These are phyloP conservation scores for Leishmania tropica DNA, from an alignment of 208 protist species.

Conservation along the genomic window DNA sequence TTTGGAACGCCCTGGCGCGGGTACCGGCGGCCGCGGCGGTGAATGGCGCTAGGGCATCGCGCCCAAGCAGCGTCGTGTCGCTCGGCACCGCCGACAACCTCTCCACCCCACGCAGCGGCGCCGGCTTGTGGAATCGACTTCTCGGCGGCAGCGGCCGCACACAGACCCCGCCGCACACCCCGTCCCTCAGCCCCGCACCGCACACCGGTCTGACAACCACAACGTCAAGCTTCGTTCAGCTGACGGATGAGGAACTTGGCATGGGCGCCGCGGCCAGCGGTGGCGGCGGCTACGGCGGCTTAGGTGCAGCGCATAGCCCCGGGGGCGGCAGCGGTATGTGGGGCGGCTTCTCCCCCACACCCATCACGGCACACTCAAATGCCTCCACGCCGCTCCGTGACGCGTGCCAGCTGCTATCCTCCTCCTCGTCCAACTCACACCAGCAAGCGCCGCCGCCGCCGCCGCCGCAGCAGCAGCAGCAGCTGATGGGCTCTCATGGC, in stretches of 20 bases:
- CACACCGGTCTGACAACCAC: conserved; percentile 22
- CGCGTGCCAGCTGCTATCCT: not conserved
- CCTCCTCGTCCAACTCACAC: not conserved
- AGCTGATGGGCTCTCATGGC: not conserved
- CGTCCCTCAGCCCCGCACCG: not conserved
- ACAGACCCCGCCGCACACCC: conserved; percentile 13
- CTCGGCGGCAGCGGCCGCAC: conserved; percentile 15
- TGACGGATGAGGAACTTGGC: conserved; percentile 26
- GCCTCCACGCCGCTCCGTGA: conserved; percentile 18
- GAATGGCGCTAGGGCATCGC: not conserved
- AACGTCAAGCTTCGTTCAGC: conserved; percentile 29
- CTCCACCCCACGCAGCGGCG: conserved; percentile 19
- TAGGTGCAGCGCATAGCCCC: conserved; percentile 1
- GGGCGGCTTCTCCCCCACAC: not conserved
- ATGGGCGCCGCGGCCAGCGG: conserved; percentile 7
- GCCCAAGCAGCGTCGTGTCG: conserved; percentile 8
- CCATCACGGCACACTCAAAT: not conserved
- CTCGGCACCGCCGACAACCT: conserved; percentile 16
- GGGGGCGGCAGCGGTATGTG: conserved; percentile 5
- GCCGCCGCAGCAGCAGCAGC: conserved; percentile 9
- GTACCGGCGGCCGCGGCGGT: not conserved
- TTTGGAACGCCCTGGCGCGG: conserved; percentile 24
- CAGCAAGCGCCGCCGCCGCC: conserved; percentile 10
- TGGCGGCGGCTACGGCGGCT: not conserved
- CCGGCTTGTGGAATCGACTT: conserved; percentile 21